phyloP scores from a whole-genome alignment of 169 alveolate species.

The Miamiensis avidus region DNA sequence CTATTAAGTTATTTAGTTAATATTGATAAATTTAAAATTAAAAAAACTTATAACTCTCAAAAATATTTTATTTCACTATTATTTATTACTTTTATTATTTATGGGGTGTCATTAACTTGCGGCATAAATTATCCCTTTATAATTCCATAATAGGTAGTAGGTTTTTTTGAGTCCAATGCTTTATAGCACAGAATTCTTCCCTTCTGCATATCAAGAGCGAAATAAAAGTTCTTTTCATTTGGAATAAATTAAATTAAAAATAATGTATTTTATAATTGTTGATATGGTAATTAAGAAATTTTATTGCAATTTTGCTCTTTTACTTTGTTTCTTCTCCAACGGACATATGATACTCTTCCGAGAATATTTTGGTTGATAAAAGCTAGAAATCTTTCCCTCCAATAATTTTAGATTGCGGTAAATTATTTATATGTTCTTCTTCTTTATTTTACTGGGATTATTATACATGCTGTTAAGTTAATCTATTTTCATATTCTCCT shows the following conservation, averaged over 20 bases:
- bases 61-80: too few relatives aligned
- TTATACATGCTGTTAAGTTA: neutral
- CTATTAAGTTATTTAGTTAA: neutral
- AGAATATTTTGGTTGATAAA: neutral
- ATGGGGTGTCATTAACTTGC: slow-evolving; percentile 1
- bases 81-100: neutral
- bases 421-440: too few relatives aligned
- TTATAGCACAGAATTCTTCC: slow-evolving; percentile 14
- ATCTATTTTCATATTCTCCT: neutral
- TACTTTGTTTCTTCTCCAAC: neutral
- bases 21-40: neutral
- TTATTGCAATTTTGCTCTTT: too few relatives aligned
- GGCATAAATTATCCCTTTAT: slow-evolving; percentile 13
- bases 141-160: neutral
- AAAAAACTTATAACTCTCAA: neutral
- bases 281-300: too few relatives aligned
- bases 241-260: too few relatives aligned
- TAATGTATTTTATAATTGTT: too few relatives aligned
- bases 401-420: neutral
- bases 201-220: slow-evolving; percentile 15
- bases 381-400: neutral
- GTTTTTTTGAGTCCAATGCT: neutral
- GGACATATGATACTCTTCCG: neutral
- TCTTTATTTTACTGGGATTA: too few relatives aligned
- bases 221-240: neutral